These are phyloP conservation scores for Solanum pennellii DNA, from an alignment of 257 asterid species.

Conservation along the genomic window DNA sequence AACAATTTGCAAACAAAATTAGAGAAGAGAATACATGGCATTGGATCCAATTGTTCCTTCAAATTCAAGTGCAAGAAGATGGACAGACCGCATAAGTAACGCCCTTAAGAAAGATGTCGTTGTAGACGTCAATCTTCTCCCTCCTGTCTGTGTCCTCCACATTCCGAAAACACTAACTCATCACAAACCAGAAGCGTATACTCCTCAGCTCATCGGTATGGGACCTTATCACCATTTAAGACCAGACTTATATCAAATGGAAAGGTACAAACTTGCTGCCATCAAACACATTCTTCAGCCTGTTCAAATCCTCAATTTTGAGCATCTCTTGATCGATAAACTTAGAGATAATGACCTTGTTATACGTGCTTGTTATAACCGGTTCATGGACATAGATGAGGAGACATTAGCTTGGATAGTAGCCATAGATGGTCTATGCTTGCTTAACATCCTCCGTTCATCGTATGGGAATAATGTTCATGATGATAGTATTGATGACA, in stretches of 20 bases:
- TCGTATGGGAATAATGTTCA: background rate
- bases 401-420: conserved; percentile 31
- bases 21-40: background rate
- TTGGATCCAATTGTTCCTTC: conserved; percentile 4
- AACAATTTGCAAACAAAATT: background rate
- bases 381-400: conserved; percentile 27
- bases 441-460: conserved; percentile 7
- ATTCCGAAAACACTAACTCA: conserved; percentile 20
- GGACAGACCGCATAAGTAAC: conserved; percentile 18
- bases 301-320: conserved; percentile 5
- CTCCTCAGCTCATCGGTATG: conserved; percentile 25
- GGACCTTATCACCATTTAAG: conserved; percentile 45
- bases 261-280: conserved; percentile 30
- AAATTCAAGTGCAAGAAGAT: conserved; percentile 7
- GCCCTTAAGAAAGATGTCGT: conserved; percentile 9
- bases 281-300: conserved; percentile 5
- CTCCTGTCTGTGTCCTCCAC: conserved; percentile 19
- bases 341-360: conserved; percentile 15
- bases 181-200: conserved; percentile 29
- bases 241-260: conserved; percentile 30
- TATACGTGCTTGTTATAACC: conserved; percentile 24
- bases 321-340: conserved; percentile 9
- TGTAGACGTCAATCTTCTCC: conserved; percentile 13
- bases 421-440: conserved; percentile 33
- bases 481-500: background rate